phyloP scores from a whole-genome alignment of 2,329 filamentous ascomycete species.

The Didymosphaeria variabile region DNA sequence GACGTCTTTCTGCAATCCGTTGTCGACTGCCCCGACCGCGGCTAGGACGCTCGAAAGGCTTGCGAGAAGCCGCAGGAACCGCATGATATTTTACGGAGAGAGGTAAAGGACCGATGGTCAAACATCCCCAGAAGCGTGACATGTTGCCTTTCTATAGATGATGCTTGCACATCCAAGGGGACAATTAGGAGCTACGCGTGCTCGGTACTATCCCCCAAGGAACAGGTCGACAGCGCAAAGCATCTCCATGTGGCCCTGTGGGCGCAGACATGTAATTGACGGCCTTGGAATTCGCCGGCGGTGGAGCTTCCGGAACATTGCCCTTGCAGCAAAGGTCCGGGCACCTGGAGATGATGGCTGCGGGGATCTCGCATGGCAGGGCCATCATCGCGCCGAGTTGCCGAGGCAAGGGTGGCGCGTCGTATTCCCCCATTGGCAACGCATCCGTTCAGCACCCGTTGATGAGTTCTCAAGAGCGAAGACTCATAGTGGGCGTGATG shows the following conservation, averaged over 20 bases:
- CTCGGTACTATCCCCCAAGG: neutral
- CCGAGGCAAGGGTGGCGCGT: slow-evolving; percentile 8
- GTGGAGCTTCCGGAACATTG: slow-evolving; percentile 17
- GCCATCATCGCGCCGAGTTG: slow-evolving; percentile 12
- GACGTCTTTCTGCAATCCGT: slow-evolving; percentile 50
- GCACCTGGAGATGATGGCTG: neutral
- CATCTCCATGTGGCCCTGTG: neutral
- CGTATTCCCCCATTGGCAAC: neutral
- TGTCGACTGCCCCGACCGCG: slow-evolving; percentile 32
- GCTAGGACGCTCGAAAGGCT: slow-evolving; percentile 5
- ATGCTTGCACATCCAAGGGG: neutral
- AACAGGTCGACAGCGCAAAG: neutral
- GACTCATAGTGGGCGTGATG: neutral
- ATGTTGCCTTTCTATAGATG: slow-evolving; percentile 13
- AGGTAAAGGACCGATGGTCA: neutral
- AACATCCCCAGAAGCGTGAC: neutral
- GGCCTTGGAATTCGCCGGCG: slow-evolving; percentile 18
- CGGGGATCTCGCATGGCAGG: slow-evolving; percentile 10
- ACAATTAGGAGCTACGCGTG: neutral
- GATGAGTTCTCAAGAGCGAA: neutral
- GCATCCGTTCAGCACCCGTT: neutral
- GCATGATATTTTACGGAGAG: neutral
- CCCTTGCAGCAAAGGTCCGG: neutral
- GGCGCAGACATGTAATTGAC: slow-evolving; percentile 17
- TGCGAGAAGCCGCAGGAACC: slow-evolving; percentile 4